Evolutionary conservation across 139 green algal species (phyloP).

Genomic region (Coccomyxa sp.): DNA sequence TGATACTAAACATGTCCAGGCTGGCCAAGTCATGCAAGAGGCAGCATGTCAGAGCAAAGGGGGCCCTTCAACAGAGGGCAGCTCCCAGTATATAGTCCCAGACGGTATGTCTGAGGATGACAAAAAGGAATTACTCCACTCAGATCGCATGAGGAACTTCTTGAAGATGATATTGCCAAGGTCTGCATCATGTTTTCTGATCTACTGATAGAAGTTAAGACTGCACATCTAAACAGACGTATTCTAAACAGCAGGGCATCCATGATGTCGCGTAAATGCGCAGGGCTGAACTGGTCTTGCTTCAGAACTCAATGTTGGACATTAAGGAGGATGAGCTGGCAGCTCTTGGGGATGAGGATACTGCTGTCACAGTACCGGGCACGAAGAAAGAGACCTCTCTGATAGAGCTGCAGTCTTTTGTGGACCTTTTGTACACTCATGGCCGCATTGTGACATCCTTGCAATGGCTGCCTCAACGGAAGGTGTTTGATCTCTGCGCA

Average conservation of each 20-base stretch:
- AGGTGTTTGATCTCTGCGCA: conserved; percentile 12
- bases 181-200: neutral
- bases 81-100: too few relatives aligned
- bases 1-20: too few relatives aligned
- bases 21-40: too few relatives aligned
- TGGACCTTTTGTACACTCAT: conserved; percentile 71
- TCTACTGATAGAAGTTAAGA: neutral
- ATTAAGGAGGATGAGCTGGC: conserved; percentile 73
- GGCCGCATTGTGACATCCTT: conserved; percentile 56
- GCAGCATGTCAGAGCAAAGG: too few relatives aligned
- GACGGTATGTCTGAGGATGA: too few relatives aligned
- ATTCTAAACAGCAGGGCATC: neutral
- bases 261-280: neutral
- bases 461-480: conserved; percentile 67
- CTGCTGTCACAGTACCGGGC: conserved; percentile 19
- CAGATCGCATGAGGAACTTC: neutral
- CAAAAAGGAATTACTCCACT: neutral
- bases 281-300: conserved; percentile 12
- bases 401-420: conserved; percentile 61
- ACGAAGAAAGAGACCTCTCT: conserved; percentile 46
- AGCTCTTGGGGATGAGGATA: conserved; percentile 67
- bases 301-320: conserved; percentile 73
- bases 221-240: neutral
- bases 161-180: neutral
- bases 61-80: too few relatives aligned